Percentiles rank a stretch among this genome's conserved stretches.
These are phyloP conservation scores for Termitomyces sp. DNA, from an alignment of 768 basidiomycete species.

Conservation along the genomic window DNA sequence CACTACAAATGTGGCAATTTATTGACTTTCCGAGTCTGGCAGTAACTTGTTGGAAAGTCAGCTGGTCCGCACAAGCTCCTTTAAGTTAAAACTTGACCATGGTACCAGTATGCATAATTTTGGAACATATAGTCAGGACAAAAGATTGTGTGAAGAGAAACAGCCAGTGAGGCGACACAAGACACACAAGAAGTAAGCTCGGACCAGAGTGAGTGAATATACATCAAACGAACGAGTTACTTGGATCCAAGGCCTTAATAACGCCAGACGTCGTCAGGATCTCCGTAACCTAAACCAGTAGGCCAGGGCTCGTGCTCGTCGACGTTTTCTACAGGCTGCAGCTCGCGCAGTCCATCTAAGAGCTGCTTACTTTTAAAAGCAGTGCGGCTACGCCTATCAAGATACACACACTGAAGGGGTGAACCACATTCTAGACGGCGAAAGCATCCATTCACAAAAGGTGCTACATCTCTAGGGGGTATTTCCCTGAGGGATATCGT, in stretches of 20 bases:
- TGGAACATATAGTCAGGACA: not conserved
- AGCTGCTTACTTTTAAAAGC: constrained; percentile 24
- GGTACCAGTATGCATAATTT: not conserved
- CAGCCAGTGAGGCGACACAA: not conserved
- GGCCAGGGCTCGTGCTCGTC: constrained; percentile 28
- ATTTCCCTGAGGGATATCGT: constrained; percentile 29
- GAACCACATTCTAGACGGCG: constrained; percentile 15
- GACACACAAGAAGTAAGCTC: not conserved
- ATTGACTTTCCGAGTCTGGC: not conserved
- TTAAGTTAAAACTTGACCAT: not conserved
- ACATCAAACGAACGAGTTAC: not conserved
- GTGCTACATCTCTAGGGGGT: constrained; percentile 21
- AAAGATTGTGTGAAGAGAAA: not conserved
- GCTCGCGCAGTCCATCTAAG: constrained; percentile 22
- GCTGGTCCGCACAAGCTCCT: not conserved
- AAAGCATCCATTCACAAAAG: constrained; percentile 26
- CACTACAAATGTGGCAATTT: not conserved
- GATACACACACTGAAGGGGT: constrained; percentile 18
- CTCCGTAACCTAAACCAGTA: constrained; percentile 29
- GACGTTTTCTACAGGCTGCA: constrained; percentile 23
- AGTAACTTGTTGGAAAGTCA: not conserved
- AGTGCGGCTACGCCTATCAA: constrained; percentile 33
- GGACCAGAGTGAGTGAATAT: not conserved
- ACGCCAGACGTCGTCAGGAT: constrained; percentile 26
- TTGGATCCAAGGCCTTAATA: not conserved